These are phyloP conservation scores for Clausena lansium DNA, from an alignment of 345 rosid species.

Conservation along the genomic window DNA sequence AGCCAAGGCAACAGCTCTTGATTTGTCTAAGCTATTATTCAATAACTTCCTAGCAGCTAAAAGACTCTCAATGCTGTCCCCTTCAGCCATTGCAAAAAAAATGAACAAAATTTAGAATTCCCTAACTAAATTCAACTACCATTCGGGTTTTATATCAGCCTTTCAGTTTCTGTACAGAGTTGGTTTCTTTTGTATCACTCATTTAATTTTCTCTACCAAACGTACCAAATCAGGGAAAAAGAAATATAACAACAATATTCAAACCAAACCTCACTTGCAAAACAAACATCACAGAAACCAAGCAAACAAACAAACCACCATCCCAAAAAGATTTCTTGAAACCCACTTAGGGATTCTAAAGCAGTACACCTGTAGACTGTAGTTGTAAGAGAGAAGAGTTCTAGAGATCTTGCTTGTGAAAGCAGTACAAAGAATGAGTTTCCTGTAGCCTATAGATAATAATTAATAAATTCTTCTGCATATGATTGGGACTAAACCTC, in stretches of 20 bases:
- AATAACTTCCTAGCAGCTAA: slow-evolving; percentile 43
- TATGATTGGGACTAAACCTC: not conserved
- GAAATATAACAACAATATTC: slow-evolving; percentile 30
- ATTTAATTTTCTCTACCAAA: slow-evolving; percentile 43
- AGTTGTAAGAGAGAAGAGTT: not conserved
- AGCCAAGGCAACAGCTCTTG: slow-evolving; percentile 45
- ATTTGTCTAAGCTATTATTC: slow-evolving; percentile 54
- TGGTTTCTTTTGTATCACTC: slow-evolving; percentile 30
- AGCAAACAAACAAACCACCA: slow-evolving; percentile 30
- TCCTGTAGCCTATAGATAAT: not conserved
- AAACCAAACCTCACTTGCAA: slow-evolving; percentile 69
- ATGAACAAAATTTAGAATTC: not conserved
- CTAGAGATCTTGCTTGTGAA: not conserved
- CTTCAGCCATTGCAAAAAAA: slow-evolving; percentile 34
- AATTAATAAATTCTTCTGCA: not conserved
- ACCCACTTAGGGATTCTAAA: not conserved
- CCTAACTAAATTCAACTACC: not conserved
- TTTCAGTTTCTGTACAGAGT: not conserved
- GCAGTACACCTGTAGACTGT: not conserved
- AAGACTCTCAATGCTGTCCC: slow-evolving; percentile 22
- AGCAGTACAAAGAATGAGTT: not conserved
- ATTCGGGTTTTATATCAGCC: not conserved
- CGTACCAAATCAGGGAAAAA: slow-evolving; percentile 33
- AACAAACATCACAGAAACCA: slow-evolving; percentile 31
- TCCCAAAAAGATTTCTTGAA: slow-evolving; percentile 1